phyloP scores from a whole-genome alignment of 1,139 yeast genomes.

The Kodamaea plutei region DNA sequence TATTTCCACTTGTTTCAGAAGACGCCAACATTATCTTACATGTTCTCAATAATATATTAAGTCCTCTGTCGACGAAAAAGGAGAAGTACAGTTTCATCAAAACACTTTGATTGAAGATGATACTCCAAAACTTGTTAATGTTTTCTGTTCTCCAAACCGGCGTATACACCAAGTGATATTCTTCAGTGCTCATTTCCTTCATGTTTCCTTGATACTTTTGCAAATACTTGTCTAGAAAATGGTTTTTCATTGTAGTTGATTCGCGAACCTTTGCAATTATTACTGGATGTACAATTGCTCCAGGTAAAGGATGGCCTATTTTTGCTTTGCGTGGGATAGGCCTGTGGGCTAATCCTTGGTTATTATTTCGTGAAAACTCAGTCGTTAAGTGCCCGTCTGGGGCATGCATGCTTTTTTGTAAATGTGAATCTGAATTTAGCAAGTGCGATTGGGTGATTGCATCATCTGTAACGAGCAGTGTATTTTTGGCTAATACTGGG shows the following conservation, averaged over 20 bases:
- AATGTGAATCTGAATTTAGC: too few relatives aligned
- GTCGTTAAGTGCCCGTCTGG: too few relatives aligned
- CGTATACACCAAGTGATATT: constrained; percentile 14
- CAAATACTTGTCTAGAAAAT: constrained; percentile 16
- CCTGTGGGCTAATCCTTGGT: too few relatives aligned
- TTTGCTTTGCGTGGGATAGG: too few relatives aligned
- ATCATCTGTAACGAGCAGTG: too few relatives aligned
- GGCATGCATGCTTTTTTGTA: too few relatives aligned
- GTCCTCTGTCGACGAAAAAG: constrained; percentile 37
- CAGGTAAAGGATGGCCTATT: constrained; percentile 11
- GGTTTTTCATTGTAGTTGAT: constrained; percentile 13
- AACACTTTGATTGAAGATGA: constrained; percentile 25
- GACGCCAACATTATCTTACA: constrained; percentile 20
- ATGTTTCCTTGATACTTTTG: constrained; percentile 11
- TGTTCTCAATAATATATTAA: constrained; percentile 30
- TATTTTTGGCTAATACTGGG: too few relatives aligned
- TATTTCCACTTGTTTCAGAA: constrained; percentile 6
- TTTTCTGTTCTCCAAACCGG: constrained; percentile 28
- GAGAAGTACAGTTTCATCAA: constrained; percentile 27
- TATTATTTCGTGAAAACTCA: too few relatives aligned
- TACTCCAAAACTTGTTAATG: constrained; percentile 25
- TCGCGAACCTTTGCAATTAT: constrained; percentile 10
- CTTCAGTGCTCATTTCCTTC: constrained; percentile 16
- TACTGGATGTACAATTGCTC: constrained; percentile 12
- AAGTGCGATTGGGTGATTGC: too few relatives aligned